Evolutionary conservation across 1,284 basidiomycete species (phyloP), one percentile per base, ranked within the genome.

Genomic region (Agroathelia rolfsii): DNA sequence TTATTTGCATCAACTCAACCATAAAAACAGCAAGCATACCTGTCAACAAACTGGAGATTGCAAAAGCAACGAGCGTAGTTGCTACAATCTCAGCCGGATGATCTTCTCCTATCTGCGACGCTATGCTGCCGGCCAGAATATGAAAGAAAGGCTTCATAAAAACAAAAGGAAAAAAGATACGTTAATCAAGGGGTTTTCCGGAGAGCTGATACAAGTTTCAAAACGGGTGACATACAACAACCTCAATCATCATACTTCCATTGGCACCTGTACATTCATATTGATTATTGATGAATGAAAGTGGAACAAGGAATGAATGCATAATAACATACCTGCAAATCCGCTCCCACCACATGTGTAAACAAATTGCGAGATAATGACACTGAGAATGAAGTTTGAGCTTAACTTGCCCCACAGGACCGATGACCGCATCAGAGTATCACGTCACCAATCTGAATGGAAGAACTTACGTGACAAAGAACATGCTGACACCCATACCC

Each of bases 221-320:
- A 38, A 12, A n/a, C 33, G 13, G 4, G 29, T 11, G 20, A 73
- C 80, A 37, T 53, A 86, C 82, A 43, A 95, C 88, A 8, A 92
- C 88, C 56, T 97, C 93, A 42, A 97, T 97, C 90, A 96, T 95
- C 92, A 97, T 96, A 35, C 86, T 93, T 6, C 92, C 92, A 58
- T 95, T 97, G 0, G 81, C 88, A 28, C 84, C 82, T n/a, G n/a
- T n/a, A n/a, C n/a, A n/a, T n/a, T n/a, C n/a, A n/a, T n/a, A n/a
- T n/a, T n/a, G n/a, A n/a, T n/a, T n/a, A n/a, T n/a, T n/a, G n/a
- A n/a, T n/a, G n/a, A n/a, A n/a, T n/a, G n/a, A n/a, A n/a, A n/a
- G n/a, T n/a, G n/a, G n/a, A n/a, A n/a, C n/a, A n/a, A n/a, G n/a
- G n/a, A n/a, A n/a, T n/a, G n/a, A n/a, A n/a, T n/a, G n/a, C n/a